Percentiles rank a stretch among this genome's conserved stretches.
Conservation (phyloP, 1,284 basidiomycete species). For the Pisolithus thermaeus region DNA sequence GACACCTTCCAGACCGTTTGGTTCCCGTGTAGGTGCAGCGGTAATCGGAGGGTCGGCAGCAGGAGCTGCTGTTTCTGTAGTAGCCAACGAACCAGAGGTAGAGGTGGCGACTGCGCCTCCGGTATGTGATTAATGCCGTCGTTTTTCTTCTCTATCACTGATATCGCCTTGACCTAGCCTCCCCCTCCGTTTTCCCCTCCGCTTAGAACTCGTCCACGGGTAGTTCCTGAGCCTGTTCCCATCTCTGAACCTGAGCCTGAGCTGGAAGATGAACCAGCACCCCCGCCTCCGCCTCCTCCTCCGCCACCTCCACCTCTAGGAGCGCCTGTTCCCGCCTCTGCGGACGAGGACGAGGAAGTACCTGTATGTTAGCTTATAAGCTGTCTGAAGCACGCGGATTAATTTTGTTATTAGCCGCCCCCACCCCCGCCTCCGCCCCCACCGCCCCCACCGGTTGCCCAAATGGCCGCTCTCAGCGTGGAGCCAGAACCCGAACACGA, state of each 20-base stretch:
- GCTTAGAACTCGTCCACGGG: conserved; percentile 19
- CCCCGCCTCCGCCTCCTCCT: conserved; percentile 8
- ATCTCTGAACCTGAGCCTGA: conserved; percentile 37
- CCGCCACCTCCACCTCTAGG: conserved; percentile 8
- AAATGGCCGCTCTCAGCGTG: conserved; percentile 12
- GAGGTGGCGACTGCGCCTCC: conserved; percentile 31
- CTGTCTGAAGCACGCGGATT: not conserved
- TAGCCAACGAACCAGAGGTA: conserved; percentile 27
- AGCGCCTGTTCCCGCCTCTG: conserved; percentile 3
- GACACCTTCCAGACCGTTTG: conserved; percentile 32
- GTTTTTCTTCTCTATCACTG: not conserved
- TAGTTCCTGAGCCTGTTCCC: conserved; percentile 30
- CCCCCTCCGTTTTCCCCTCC: conserved; percentile 32
- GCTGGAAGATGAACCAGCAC: conserved; percentile 25
- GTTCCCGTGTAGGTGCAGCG: conserved; percentile 32
- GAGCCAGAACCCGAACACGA: conserved; percentile 13
- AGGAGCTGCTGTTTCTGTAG: conserved; percentile 16
- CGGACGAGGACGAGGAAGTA: conserved; percentile 17
- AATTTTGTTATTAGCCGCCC: conserved; percentile 14
- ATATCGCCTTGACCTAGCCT: conserved; percentile 11
- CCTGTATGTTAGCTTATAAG: conserved; percentile 2
- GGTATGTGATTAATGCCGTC: conserved; percentile 20
- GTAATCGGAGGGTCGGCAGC: conserved; percentile 20
- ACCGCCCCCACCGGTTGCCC: conserved; percentile 16
- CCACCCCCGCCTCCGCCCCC: conserved; percentile 15